These are phyloP conservation scores for Phytophthora melonis DNA, from an alignment of 352 stramenopile species.

Conservation along the genomic window DNA sequence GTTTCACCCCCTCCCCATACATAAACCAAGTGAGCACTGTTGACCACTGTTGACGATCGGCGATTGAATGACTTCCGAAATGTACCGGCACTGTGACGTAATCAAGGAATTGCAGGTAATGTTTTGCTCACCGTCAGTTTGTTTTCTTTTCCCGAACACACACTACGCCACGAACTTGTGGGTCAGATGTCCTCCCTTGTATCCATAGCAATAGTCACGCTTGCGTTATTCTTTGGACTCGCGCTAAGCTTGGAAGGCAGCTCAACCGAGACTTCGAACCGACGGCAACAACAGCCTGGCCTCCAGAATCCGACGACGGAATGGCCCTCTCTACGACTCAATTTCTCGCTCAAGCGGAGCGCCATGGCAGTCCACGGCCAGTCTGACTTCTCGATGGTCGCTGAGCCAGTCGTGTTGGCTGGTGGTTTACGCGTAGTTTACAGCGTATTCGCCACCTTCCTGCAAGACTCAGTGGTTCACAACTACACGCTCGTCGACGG, in stretches of 20 bases:
- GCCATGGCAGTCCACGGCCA: slow-evolving; percentile 40
- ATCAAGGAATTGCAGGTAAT: no score
- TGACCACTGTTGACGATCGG: no score
- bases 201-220: neutral
- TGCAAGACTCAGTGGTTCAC: slow-evolving; percentile 10
- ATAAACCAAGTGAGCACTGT: no score
- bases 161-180: no score
- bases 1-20: no score
- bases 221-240: neutral
- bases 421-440: slow-evolving; percentile 16
- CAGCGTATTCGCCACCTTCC: slow-evolving; percentile 18
- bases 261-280: no score
- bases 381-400: slow-evolving; percentile 39
- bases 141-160: no score
- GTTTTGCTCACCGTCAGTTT: no score
- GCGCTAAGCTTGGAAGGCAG: neutral
- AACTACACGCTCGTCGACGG: slow-evolving; percentile 17
- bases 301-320: slow-evolving; percentile 5
- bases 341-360: slow-evolving; percentile 43
- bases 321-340: slow-evolving; percentile 35
- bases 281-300: neutral
- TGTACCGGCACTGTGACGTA: no score
- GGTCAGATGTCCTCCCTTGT: neutral
- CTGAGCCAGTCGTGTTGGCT: slow-evolving; percentile 14
- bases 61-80: no score